Base-by-base conservation (phyloP, 1,284 basidiomycete genomes). In the Laetiporus sulphureus region DNA sequence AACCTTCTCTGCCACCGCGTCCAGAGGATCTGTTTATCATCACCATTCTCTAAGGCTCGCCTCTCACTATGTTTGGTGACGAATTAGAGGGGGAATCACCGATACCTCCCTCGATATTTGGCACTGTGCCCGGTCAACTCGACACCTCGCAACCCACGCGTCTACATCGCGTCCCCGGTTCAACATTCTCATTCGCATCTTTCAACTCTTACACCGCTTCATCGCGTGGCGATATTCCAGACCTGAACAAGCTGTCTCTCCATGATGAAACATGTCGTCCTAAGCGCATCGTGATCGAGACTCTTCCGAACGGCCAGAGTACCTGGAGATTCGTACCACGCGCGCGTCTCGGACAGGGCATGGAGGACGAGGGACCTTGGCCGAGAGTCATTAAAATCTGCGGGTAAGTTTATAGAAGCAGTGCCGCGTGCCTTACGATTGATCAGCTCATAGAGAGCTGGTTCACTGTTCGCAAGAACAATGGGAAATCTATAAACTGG, bases 401-500 rank as follows among this genome's bases (percentile, higher is more conserved):
- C 56, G 81, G 83, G 85, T 87, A 54, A 64, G 79, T 61, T 13
- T 27, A 7, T 27, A 27, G 25, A 27, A 13, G 25, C 7, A 27
- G 13, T 7, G 13, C 25, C 8, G 8, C 25, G 13, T 27, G 7
- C 13, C 25, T 8, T 8, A 13, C 25, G 7, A 7, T 27, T 27
- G 7, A 27, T 27, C 25, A 13, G 10, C 20, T 7, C 23, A 11
- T 32, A 83, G 79, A 3, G 63, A 75, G 62, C 58, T 63, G 5
- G 60, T 72, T 33, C 56, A 72, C 44, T 72, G 72, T 52, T 73
- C 73, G 22, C 78, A 82, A 55, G 83, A 87, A 30, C 83, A 87
- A 57, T 88, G 85, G 85, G 85, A 88, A 46, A 77, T 87, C 27
- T 81, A 87, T 63, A 88, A 87, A 57, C 69, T 88, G 11, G 85